A percentile compares a stretch with the other conserved stretches of the same genome.
These are phyloP conservation scores for Nigrograna mackinnonii DNA, from an alignment of 2,329 filamentous ascomycete genomes.

Conservation along the genomic window DNA sequence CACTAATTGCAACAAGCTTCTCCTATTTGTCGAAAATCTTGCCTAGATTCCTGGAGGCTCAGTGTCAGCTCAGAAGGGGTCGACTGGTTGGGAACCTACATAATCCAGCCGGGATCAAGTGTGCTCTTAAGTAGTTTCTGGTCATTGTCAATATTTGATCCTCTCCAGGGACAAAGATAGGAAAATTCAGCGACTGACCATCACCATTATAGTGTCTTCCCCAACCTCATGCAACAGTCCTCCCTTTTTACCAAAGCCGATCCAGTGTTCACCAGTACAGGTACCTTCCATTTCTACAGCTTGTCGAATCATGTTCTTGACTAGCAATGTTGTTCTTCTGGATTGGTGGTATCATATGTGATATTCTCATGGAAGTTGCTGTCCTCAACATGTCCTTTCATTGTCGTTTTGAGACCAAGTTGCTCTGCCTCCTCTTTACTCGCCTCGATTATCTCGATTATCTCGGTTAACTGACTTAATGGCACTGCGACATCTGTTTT, in stretches of 20 bases:
- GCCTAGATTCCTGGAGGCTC: neutral
- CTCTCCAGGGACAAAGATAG: neutral
- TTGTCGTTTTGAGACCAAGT: conserved; percentile 48
- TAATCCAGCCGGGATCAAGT: neutral
- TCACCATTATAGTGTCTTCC: neutral
- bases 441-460: neutral
- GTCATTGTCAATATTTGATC: neutral
- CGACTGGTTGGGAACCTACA: neutral
- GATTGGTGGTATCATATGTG: conserved; percentile 27
- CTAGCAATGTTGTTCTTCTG: conserved; percentile 51
- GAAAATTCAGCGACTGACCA: too few species aligned
- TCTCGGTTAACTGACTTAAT: neutral
- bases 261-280: conserved; percentile 82
- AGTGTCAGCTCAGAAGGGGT: neutral
- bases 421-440: neutral
- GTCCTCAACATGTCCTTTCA: conserved; percentile 71
- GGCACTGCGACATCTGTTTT: neutral
- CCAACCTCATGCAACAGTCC: conserved; percentile 79
- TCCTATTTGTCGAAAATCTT: neutral
- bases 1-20: too few species aligned
- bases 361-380: conserved; percentile 39
- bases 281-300: conserved; percentile 83
- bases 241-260: conserved; percentile 80
- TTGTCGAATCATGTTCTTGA: conserved; percentile 62
- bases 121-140: neutral